Conservation (phyloP, 2,329 filamentous ascomycete genomes). For the Trichoderma guizhouense region DNA sequence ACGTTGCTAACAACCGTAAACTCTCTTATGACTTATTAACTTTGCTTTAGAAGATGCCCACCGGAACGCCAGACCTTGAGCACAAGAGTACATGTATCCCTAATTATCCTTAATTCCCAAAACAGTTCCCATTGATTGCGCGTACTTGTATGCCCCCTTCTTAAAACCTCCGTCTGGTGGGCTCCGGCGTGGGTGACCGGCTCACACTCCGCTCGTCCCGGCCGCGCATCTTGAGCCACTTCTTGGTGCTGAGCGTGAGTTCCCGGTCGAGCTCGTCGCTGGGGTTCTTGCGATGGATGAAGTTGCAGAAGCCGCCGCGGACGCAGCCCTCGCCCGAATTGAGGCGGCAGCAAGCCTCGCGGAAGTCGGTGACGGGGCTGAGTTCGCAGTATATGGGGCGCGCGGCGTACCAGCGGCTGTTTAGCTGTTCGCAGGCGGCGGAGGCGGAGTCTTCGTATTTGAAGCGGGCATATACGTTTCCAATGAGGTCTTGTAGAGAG, state of each 20-base stretch:
- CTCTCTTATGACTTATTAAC: background rate
- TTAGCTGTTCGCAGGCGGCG: constrained; percentile 88
- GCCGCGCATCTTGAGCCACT: constrained; percentile 86
- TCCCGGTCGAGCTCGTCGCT: constrained; percentile 84
- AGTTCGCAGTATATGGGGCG: constrained; percentile 98
- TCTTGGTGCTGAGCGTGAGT: constrained; percentile 84
- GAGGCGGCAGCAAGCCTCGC: constrained; percentile 92
- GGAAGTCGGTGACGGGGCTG: constrained; percentile 93
- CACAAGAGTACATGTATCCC: constrained; percentile 3
- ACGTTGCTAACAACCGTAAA: background rate
- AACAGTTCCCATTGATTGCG: background rate
- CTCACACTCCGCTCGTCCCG: constrained; percentile 78
- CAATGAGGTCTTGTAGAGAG: constrained; percentile 72
- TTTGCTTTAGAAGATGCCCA: background rate
- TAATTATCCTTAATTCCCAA: constrained; percentile 6
- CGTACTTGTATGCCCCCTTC: background rate
- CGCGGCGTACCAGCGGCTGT: constrained; percentile 94
- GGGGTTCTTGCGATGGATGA: constrained; percentile 97
- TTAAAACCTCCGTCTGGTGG: constrained; percentile 68
- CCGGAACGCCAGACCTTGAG: constrained; percentile 11
- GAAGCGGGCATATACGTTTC: constrained; percentile 98
- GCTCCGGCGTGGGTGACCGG: constrained; percentile 83
- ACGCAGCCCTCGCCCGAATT: constrained; percentile 96
- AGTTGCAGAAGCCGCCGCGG: constrained; percentile 96
- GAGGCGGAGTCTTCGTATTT: constrained; percentile 98